A percentile compares a stretch with the other conserved stretches of the same genome.
Conservation (phyloP, 805 yeast species). For the Komagataella pastoris region DNA sequence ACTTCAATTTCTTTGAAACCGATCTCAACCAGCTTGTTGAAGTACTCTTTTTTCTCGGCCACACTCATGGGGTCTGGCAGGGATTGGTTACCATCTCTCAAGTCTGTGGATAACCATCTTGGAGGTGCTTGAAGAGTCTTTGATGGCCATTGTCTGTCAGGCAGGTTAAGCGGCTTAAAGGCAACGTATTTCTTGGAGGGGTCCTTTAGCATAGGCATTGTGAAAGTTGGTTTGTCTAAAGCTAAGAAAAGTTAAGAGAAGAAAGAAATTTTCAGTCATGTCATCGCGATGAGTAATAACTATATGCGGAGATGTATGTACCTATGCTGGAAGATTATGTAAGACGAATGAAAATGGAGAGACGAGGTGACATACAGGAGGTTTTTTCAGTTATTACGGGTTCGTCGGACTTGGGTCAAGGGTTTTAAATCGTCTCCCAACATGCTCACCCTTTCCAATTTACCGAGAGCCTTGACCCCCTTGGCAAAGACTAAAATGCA, state of each 20-base stretch:
- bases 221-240: not conserved
- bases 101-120: constrained; percentile 69
- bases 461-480: constrained; percentile 44
- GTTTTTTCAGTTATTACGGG: not conserved
- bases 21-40: constrained; percentile 55
- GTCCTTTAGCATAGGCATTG: constrained; percentile 43
- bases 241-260: not conserved
- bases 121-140: constrained; percentile 58
- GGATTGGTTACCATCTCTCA: constrained; percentile 74
- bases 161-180: constrained; percentile 38
- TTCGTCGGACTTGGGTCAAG: not conserved
- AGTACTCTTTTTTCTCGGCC: constrained; percentile 60
- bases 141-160: constrained; percentile 62
- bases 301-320: not conserved
- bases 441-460: constrained; percentile 62
- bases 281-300: not conserved
- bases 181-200: constrained; percentile 53
- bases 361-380: not conserved
- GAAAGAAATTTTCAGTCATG: not conserved
- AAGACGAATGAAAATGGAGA: not conserved
- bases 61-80: constrained; percentile 76
- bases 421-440: constrained; percentile 2
- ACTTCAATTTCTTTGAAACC: constrained; percentile 79
- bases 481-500: constrained; percentile 32
- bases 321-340: not conserved